A percentile compares a stretch with the other conserved stretches of the same genome.
Evolutionary conservation across 1,284 basidiomycete genomes (phyloP).

Genomic region (Meira miltonrushii): DNA sequence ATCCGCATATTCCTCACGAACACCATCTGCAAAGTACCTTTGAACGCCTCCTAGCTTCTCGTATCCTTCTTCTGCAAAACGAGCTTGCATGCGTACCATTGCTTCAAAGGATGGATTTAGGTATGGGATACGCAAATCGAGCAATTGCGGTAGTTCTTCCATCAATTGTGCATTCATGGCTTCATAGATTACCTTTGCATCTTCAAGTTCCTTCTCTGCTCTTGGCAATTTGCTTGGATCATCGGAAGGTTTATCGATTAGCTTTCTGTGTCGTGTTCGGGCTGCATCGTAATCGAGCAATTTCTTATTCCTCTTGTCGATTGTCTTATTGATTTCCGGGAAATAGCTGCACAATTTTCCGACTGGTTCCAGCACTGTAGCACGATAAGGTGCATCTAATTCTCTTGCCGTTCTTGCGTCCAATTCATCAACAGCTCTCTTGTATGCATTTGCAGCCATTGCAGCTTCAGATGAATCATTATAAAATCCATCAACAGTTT

Average conservation of each 20-base stretch:
- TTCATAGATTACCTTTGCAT: conserved; percentile 87
- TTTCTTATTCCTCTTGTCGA: conserved; percentile 93
- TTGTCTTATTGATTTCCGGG: conserved; percentile 86
- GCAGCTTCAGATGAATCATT: conserved; percentile 64
- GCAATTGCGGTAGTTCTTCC: conserved; percentile 79
- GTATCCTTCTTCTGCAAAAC: conserved; percentile 95
- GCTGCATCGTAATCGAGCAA: conserved; percentile 93
- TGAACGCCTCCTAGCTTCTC: conserved; percentile 96
- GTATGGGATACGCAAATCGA: conserved; percentile 92
- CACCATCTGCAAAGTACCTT: conserved; percentile 59
- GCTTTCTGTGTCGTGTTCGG: conserved; percentile 67
- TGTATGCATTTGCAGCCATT: conserved; percentile 95
- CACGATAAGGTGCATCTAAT: conserved; percentile 85
- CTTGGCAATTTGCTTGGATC: conserved; percentile 84
- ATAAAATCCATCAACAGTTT: conserved; percentile 91
- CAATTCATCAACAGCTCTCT: conserved; percentile 86
- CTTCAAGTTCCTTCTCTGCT: conserved; percentile 92
- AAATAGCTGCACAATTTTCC: conserved; percentile 96
- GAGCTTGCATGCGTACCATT: conserved; percentile 90
- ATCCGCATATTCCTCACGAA: conserved; percentile 75
- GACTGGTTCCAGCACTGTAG: conserved; percentile 83
- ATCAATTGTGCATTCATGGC: conserved; percentile 87
- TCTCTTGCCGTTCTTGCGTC: conserved; percentile 80
- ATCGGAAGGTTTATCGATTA: conserved; percentile 86
- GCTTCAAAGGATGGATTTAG: conserved; percentile 98